Base-by-base conservation (phyloP, 169 alveolate species). In the Cyclospora cayetanensis region DNA sequence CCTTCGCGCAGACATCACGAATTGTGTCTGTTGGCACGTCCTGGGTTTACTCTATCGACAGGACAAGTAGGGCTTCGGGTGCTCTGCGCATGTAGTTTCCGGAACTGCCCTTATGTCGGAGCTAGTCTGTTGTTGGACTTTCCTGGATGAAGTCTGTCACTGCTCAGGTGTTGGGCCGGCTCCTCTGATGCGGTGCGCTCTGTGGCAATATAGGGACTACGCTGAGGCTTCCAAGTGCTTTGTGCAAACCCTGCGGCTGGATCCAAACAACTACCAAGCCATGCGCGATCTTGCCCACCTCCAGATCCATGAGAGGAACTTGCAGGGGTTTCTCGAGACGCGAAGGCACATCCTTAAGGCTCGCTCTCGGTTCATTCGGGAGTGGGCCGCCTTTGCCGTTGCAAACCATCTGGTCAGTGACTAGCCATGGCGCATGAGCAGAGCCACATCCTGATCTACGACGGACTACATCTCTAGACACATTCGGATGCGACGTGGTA, bases 221-320 rank as follows among this genome's bases (percentile, higher is more conserved):
- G 82, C 83, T 50, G 98, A 97, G 87, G 98, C 99, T 42, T 95
- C 96, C 39, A 97, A 96, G 83, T 96, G 98, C 83, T 96, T 94
- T 85, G 86, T 92, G 27, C 95, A 94, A 34, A 97, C 98, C 20
- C 85, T 95, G 12, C 95, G 94, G 42, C 92, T 94, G 74, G 97
- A 95, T 76, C 95, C 96, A 42, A 96, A 95, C 18, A 97, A 97
- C 94, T 76, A 91, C 43, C 94, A 94, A 29, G 95, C 97, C 5
- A 37, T 96, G 66, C 95, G 98, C 91, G 98, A 97, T 93, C 91
- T 97, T 65, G 95, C 97, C 37, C 80, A 96, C 63, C 94, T 97
- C 37, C 95, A 96, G 92, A 92, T 97, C 50, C 97, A 96, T 83
- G 92, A 93, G 31, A 94, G 98, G 65, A 97, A 97, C 87, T 95